phyloP scores from a whole-genome alignment of 2,329 filamentous ascomycete species.

The Nemania sp. region DNA sequence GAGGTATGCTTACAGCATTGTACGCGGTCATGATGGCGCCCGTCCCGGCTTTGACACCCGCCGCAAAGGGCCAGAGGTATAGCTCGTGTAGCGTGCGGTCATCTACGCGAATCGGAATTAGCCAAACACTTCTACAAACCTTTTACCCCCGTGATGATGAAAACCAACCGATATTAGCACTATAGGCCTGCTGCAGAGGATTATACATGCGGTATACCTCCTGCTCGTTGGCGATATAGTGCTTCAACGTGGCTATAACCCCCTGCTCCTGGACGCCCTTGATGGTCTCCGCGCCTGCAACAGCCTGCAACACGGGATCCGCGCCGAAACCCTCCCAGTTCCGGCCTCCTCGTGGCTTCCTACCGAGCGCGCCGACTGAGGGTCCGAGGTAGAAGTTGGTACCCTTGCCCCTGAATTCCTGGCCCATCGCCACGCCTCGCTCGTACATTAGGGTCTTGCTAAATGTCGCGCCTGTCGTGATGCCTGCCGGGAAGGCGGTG shows the following conservation, averaged over 20 bases:
- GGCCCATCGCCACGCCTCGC: slow-evolving; percentile 74
- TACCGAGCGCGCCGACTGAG: slow-evolving; percentile 75
- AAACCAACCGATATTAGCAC: slow-evolving; percentile 72
- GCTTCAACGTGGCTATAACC: slow-evolving; percentile 69
- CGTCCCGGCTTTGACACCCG: slow-evolving; percentile 81
- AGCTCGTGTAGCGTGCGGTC: slow-evolving; percentile 71
- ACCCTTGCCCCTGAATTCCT: slow-evolving; percentile 80
- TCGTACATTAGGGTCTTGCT: slow-evolving; percentile 78
- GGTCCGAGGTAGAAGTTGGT: slow-evolving; percentile 78
- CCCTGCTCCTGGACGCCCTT: slow-evolving; percentile 67
- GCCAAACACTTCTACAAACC: slow-evolving; percentile 11
- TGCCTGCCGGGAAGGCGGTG: slow-evolving; percentile 83
- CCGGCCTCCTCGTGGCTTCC: slow-evolving; percentile 78
- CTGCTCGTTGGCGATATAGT: slow-evolving; percentile 67
- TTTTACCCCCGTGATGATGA: background rate
- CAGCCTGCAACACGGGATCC: slow-evolving; percentile 73
- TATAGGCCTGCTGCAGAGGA: slow-evolving; percentile 65
- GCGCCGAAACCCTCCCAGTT: slow-evolving; percentile 82
- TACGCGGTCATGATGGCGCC: slow-evolving; percentile 88
- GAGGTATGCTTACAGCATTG: slow-evolving; percentile 62
- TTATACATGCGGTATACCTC: slow-evolving; percentile 68
- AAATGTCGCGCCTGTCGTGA: slow-evolving; percentile 80
- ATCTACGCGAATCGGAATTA: slow-evolving; percentile 41
- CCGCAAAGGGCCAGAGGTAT: slow-evolving; percentile 84
- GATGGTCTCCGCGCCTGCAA: slow-evolving; percentile 63